phyloP scores from a whole-genome alignment of 1,284 basidiomycete genomes.

The Mrakiaceae sp. region DNA sequence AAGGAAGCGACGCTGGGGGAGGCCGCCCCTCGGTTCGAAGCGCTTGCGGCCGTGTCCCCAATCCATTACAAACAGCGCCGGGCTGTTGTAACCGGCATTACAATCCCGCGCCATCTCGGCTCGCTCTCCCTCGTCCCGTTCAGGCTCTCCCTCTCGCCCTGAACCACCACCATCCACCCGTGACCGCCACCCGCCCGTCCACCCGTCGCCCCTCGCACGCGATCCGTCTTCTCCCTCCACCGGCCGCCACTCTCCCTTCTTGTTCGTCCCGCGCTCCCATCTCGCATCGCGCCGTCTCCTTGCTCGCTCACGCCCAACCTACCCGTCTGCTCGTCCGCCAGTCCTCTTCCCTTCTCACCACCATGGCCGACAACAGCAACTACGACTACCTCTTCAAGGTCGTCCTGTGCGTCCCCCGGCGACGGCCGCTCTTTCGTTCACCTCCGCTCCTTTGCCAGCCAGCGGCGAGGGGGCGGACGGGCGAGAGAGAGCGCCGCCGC shows the following conservation, averaged over 20 bases:
- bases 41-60: too few relatives aligned
- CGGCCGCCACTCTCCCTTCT: background rate
- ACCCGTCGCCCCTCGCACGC: too few relatives aligned
- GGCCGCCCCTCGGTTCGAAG: too few relatives aligned
- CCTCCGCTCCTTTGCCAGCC: background rate
- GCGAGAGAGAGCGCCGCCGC: background rate
- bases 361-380: conserved; percentile 79
- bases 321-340: background rate
- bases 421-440: background rate
- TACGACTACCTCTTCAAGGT: conserved; percentile 97
- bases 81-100: too few relatives aligned
- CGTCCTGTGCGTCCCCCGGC: conserved; percentile 19
- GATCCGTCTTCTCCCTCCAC: too few relatives aligned
- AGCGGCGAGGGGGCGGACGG: conserved; percentile 4
- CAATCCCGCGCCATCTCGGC: too few relatives aligned
- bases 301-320: background rate
- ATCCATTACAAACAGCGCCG: too few relatives aligned
- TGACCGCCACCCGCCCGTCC: too few relatives aligned
- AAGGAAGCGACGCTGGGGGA: too few relatives aligned
- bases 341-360: conserved; percentile 11
- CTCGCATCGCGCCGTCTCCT: background rate
- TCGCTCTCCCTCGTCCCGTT: too few relatives aligned
- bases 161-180: too few relatives aligned
- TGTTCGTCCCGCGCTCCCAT: background rate
- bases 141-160: too few relatives aligned